Conservation (phyloP, 2,329 filamentous ascomycete species). For the Penicillium sp. region DNA sequence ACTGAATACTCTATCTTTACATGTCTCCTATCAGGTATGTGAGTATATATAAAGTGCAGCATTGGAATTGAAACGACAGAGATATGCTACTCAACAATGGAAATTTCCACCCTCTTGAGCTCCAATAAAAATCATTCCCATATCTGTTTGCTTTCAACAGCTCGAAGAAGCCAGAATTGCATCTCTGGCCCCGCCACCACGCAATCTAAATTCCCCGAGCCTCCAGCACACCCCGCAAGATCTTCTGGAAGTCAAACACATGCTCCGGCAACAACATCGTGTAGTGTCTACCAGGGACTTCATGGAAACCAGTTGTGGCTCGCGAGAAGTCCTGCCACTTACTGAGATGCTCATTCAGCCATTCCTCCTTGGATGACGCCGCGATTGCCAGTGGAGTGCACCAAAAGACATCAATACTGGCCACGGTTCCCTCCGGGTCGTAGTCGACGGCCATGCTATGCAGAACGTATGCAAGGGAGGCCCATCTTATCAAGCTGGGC, state of each 20-base stretch:
- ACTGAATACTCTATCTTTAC: not conserved
- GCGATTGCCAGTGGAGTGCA: not conserved
- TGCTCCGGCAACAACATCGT: conserved; percentile 5
- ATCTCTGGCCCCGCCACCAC: not conserved
- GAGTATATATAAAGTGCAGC: not conserved
- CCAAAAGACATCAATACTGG: conserved; percentile 46
- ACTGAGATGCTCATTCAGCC: not conserved
- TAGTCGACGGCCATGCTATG: conserved; percentile 47
- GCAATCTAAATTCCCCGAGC: conserved; percentile 4
- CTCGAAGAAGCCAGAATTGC: no score
- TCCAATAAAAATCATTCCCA: not conserved
- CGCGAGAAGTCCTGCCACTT: not conserved
- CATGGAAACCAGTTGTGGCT: not conserved
- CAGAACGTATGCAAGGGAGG: conserved; percentile 36
- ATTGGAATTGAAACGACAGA: not conserved
- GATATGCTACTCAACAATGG: not conserved
- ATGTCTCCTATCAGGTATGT: not conserved
- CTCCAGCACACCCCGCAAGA: conserved; percentile 4
- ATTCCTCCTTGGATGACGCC: not conserved
- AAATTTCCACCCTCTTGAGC: not conserved
- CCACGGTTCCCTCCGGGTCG: conserved; percentile 43
- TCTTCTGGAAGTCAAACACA: conserved; percentile 9
- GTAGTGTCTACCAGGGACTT: not conserved
- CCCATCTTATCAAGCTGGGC: conserved; percentile 33
- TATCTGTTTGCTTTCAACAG: no score